Evolutionary conservation across 768 basidiomycete genomes (phyloP), one percentile per base, ranked within the genome.

Genomic region (Mycena albidolilacea): DNA sequence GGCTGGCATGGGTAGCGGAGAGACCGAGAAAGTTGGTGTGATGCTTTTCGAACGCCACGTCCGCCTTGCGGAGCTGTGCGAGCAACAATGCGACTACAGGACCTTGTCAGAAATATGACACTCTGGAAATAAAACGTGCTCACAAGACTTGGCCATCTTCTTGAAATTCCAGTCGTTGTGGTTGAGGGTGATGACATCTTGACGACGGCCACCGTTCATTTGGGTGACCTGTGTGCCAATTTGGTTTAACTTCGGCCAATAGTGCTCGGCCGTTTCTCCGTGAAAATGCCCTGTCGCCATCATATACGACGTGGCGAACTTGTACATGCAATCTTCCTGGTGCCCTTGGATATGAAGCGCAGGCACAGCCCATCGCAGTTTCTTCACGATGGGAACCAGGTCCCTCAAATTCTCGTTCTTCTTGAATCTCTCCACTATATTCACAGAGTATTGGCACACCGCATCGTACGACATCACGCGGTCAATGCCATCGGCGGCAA

Each of bases 91-190:
- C 3, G 10, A 41, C 59, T 50, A 37, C 11, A 21, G 44, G 14
- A n/a, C 15, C 4, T 57, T 19, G 3, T 66, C 37, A 39, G 38
- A 43, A 46, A 61, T 15, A 11, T 43, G 9, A 11, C 14, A 4
- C 10, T n/a, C 1, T 17, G 35, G 48, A 1, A 1, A 35, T 54
- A 5, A 39, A 46, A 37, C n/a, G 14, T 4, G 30, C 52, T 3
- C 21, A 66, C 64, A 43, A 21, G 48, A 15, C 43, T 46, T 62
- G 38, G 41, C 23, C 57, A 43, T 72, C 60, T 77, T 78, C 41
- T 60, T 64, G 70, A 67, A 76, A 63, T 80, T 80, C 79, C 76
- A 76, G 57, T 72, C 63, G 14, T 71, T 71, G 46, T 72, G 72
- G 37, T 73, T 54, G 54, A 76, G 72, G 41, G 74, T 68, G 12